Conservation (phyloP, 495 filamentous ascomycete genomes). For the Trichoderma gamsii region DNA sequence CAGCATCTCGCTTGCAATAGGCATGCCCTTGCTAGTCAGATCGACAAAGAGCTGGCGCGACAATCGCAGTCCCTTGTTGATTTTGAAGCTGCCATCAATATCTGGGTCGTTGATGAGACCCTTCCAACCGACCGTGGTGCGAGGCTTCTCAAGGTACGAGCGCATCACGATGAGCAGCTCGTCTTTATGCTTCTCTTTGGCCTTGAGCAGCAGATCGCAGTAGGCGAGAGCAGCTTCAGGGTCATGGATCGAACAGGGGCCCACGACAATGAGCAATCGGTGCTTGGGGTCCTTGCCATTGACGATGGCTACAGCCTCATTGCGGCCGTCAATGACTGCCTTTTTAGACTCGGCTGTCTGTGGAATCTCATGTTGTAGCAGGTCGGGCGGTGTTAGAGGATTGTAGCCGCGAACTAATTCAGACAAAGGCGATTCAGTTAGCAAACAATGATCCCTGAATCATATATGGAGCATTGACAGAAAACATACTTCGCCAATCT, state of each 20-base stretch:
- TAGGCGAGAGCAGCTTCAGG: conserved; percentile 88
- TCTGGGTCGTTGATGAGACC: conserved; percentile 98
- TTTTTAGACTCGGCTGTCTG: conserved; percentile 69
- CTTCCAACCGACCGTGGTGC: conserved; percentile 99
- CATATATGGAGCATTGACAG: too few species aligned
- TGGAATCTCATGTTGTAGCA: conserved; percentile 91
- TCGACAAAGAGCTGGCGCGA: conserved; percentile 92
- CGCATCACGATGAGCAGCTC: conserved; percentile 96
- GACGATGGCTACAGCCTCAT: conserved; percentile 75
- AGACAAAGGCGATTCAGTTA: conserved; percentile 13
- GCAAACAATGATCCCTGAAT: not conserved
- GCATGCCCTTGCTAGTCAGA: conserved; percentile 90
- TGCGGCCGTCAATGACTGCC: conserved; percentile 74
- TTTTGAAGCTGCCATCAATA: conserved; percentile 97
- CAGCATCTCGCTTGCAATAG: conserved; percentile 96
- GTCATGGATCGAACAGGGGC: conserved; percentile 97
- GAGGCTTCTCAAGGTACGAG: conserved; percentile 96
- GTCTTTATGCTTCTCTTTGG: conserved; percentile 85
- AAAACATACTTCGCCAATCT: conserved; percentile 77
- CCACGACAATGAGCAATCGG: conserved; percentile 85
- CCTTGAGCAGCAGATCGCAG: conserved; percentile 70
- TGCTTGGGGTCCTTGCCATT: conserved; percentile 68
- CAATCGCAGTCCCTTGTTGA: conserved; percentile 90
- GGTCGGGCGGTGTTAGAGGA: conserved; percentile 85
- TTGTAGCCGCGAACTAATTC: conserved; percentile 80